These are phyloP conservation scores for Arthrobotrys musiformis DNA, from an alignment of 2,329 filamentous ascomycete species.

Conservation along the genomic window DNA sequence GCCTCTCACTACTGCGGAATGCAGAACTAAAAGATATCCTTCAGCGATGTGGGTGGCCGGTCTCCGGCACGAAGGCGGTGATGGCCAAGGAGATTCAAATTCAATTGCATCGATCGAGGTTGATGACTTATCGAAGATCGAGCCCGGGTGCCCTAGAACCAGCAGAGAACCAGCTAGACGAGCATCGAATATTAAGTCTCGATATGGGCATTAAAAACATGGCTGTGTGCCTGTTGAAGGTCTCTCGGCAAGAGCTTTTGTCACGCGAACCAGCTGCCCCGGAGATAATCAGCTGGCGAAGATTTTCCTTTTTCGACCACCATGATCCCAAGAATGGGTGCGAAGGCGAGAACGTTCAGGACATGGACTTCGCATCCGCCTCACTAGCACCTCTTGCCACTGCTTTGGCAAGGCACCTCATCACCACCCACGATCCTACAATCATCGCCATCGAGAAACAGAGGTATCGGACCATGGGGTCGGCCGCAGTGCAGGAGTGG, in stretches of 20 bases:
- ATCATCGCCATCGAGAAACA: conserved; percentile 76
- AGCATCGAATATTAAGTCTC: conserved; percentile 74
- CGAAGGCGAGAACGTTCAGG: background rate
- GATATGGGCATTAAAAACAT: conserved; percentile 87
- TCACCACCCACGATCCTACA: conserved; percentile 68
- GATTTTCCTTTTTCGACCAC: conserved; percentile 39
- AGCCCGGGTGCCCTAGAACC: conserved; percentile 6
- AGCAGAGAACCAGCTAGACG: conserved; percentile 1
- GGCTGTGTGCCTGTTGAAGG: conserved; percentile 73
- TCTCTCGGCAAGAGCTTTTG: conserved; percentile 9
- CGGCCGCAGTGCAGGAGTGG: conserved; percentile 78
- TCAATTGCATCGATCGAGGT: background rate
- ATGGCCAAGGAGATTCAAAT: conserved; percentile 29
- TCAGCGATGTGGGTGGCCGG: conserved; percentile 45
- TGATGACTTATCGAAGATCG: conserved; percentile 8
- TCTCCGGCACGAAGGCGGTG: conserved; percentile 37
- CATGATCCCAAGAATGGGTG: background rate
- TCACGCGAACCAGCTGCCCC: conserved; percentile 8
- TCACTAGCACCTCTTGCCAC: conserved; percentile 31
- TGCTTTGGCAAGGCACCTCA: conserved; percentile 33
- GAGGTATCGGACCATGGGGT: conserved; percentile 73
- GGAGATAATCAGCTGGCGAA: conserved; percentile 59
- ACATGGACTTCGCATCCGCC: conserved; percentile 61
- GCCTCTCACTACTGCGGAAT: conserved; percentile 24
- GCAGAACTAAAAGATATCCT: conserved; percentile 45